Base-by-base conservation (phyloP, 495 filamentous ascomycete species). In the Acidiella bohemica region DNA sequence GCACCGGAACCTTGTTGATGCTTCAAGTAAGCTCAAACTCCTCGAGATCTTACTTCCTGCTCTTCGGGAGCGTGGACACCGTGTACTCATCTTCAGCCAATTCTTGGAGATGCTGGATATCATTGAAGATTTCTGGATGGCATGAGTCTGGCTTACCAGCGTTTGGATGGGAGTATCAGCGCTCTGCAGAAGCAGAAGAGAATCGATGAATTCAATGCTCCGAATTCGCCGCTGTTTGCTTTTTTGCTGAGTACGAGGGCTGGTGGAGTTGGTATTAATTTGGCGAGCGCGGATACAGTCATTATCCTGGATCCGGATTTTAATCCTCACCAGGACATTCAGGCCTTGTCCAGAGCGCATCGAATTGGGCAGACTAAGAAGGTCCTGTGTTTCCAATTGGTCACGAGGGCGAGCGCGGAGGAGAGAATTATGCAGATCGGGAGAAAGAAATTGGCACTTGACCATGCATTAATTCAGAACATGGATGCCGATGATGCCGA, bases 231-330 rank as follows among this genome's bases (percentile, higher is more conserved):
- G 1, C 63, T 83, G 5, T 96, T 96, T 53, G 83, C 78, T 0
- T 95, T 97, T 59, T 62, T 96, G 14, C 70, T 97, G 0, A 93
- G 86, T 0, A 97, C 90, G 12, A 78, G 90, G 45, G 85, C 90
- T 5, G 90, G 90, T 26, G 90, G 90, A 36, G 88, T 96, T 1
- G 90, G 90, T 12, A 97, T 97, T 63, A 97, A 97, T 53, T 72
- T 97, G 31, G 90, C 92, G 0, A 93, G 84, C 23, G 90, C 90
- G 3, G 90, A 97, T 53, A 97, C 92, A 0, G 90, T 97, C 46
- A 95, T 97, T 37, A 94, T 97, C 33, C 76, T 95, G 49, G 90
- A 97, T 54, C 92, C 90, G 0, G 90, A 97, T 53, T 96, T 93
- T 64, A 97, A 97, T 49, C 90, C 90, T 0, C 90, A 96, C 50